These are phyloP conservation scores for Camellia lanceoleosa DNA, from an alignment of 148 eudicot species.

Conservation along the genomic window DNA sequence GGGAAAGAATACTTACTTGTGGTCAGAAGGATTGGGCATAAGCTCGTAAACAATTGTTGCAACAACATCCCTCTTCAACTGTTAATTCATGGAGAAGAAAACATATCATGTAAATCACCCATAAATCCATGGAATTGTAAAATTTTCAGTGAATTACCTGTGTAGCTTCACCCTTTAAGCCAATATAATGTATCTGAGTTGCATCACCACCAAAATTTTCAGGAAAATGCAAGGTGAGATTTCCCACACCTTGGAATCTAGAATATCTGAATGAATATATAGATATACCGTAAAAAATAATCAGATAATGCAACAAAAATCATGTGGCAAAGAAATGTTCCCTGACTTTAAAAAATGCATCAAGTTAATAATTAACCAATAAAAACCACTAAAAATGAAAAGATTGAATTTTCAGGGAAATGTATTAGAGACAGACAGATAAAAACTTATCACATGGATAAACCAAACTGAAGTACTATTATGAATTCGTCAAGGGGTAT, in stretches of 20 bases:
- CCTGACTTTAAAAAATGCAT: not conserved
- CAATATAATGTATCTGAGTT: conserved; percentile 89
- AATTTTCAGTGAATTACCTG: conserved; percentile 46
- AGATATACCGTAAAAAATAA: not conserved
- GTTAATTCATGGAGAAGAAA: conserved; percentile 24
- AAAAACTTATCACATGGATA: not conserved
- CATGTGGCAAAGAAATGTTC: not conserved
- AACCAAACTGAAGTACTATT: not conserved
- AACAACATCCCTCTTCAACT: conserved; percentile 96
- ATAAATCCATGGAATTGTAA: not conserved
- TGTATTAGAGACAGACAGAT: not conserved
- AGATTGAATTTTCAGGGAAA: not conserved
- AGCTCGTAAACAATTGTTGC: conserved; percentile 89
- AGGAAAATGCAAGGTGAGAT: conserved; percentile 91
- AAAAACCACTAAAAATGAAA: not conserved
- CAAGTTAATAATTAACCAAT: not conserved
- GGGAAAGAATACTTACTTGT: conserved; percentile 65
- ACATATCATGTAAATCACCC: not conserved
- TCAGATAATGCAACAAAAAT: not conserved
- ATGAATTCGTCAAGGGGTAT: not conserved
- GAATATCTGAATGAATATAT: conserved; percentile 55
- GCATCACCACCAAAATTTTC: conserved; percentile 89
- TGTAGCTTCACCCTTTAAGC: conserved; percentile 96
- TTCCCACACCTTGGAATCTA: conserved; percentile 91
- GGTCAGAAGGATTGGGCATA: conserved; percentile 98